Evolutionary conservation across 208 protist genomes (phyloP).

Genomic region (Trypanosoma platydactyli): DNA sequence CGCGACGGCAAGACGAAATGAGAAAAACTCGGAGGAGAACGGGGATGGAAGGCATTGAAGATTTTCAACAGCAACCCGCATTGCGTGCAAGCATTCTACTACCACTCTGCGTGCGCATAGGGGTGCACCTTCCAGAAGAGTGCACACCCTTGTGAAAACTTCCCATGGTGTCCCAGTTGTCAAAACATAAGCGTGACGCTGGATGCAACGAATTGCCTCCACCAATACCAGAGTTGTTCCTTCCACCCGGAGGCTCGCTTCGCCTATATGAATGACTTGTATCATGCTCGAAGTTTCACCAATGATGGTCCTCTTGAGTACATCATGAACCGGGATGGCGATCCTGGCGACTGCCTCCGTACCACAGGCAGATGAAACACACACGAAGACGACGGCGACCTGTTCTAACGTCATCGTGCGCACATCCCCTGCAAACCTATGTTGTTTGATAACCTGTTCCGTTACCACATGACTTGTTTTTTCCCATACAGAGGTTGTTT

Average conservation of each 20-base stretch:
- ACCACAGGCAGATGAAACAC: constrained; percentile 18
- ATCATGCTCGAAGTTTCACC: constrained; percentile 12
- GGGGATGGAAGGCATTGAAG: neutral
- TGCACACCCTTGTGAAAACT: constrained; percentile 43
- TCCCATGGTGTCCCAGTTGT: constrained; percentile 13
- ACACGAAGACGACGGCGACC: constrained; percentile 11
- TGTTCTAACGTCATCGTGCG: constrained; percentile 16
- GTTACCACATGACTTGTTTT: constrained; percentile 11
- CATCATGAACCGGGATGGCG: constrained; percentile 16
- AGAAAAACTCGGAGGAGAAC: neutral
- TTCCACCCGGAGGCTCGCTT: constrained; percentile 24
- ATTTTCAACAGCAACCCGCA: constrained; percentile 9
- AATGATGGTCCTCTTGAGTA: constrained; percentile 15
- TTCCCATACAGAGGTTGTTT: neutral
- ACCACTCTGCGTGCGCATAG: constrained; percentile 20
- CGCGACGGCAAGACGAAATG: constrained; percentile 10
- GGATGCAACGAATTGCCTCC: constrained; percentile 41
- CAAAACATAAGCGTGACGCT: constrained; percentile 23
- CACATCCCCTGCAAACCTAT: neutral
- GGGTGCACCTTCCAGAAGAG: constrained; percentile 34
- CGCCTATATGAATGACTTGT: constrained; percentile 22
- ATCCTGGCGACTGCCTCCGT: constrained; percentile 16
- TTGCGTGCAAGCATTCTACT: neutral
- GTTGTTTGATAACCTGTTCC: neutral
- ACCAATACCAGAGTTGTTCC: constrained; percentile 33